These are phyloP conservation scores for Bondarzewia mesenterica DNA, from an alignment of 1,284 basidiomycete species.

Conservation along the genomic window DNA sequence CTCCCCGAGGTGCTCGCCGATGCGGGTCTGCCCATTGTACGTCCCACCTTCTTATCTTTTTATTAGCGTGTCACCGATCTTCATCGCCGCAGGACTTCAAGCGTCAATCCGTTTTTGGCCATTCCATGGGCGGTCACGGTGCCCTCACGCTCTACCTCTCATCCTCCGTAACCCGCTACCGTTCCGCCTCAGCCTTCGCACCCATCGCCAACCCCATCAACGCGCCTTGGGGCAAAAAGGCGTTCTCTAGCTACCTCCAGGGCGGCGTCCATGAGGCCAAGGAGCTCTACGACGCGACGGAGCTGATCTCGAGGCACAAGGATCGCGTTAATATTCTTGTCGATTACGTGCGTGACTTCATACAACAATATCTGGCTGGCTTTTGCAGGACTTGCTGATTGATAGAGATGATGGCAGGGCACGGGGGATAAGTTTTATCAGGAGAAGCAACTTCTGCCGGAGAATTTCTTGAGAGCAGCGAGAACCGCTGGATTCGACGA, in stretches of 20 bases:
- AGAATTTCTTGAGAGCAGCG: slow-evolving; percentile 78
- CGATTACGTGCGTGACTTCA: slow-evolving; percentile 58
- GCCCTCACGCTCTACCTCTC: slow-evolving; percentile 88
- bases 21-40: slow-evolving; percentile 59
- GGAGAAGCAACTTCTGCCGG: slow-evolving; percentile 81
- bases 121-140: slow-evolving; percentile 92
- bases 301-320: slow-evolving; percentile 62
- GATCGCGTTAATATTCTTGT: slow-evolving; percentile 75
- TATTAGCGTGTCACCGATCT: not conserved
- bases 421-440: slow-evolving; percentile 84
- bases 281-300: slow-evolving; percentile 76
- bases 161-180: slow-evolving; percentile 63
- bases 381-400: not conserved
- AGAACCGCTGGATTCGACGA: slow-evolving; percentile 66
- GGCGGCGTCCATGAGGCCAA: slow-evolving; percentile 75
- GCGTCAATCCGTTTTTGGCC: slow-evolving; percentile 77
- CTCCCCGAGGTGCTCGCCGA: slow-evolving; percentile 70
- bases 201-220: slow-evolving; percentile 87
- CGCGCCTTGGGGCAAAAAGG: slow-evolving; percentile 90
- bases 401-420: slow-evolving; percentile 39
- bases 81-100: slow-evolving; percentile 50
- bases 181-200: slow-evolving; percentile 89
- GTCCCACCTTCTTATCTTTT: slow-evolving; percentile 15
- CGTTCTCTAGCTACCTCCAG: slow-evolving; percentile 83
- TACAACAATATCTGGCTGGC: not conserved